Base-by-base conservation (phyloP, 169 alveolate species). In the Plasmodium inui region DNA sequence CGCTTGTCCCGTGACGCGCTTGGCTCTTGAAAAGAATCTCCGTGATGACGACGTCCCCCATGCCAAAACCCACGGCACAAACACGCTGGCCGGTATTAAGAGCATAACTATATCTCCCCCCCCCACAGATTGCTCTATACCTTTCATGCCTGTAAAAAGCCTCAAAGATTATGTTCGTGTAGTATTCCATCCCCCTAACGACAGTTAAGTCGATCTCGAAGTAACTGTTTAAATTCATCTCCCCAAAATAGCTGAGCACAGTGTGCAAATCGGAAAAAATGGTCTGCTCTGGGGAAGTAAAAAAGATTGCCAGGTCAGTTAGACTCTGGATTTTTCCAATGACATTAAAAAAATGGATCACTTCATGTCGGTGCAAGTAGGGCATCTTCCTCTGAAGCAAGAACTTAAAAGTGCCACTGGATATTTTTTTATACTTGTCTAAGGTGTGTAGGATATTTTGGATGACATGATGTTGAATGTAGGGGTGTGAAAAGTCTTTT, bases 1-100 rank as follows among this genome's bases (percentile, higher is more conserved):
- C 8, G 19, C 39, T 10, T 19, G 26, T 3, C 12, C 39, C 26
- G 5, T 9, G 6, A 2, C 41, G 53, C 26, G 19, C 79, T 14
- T 82, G 71, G 22, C 34, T 86, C 37, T 86, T 86, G 44, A 89
- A 89, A 1, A 89, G 61, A 37, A 89, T 61, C 30, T 89, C 94
- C 12, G 94, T 34, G 32, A 89, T 89, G 26, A 89, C 94, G n/a
- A 89, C 83, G 71, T 89, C 94, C 1, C 94, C 94, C 94, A 89
- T 89, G 2, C 88, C 94, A 61, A 79, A 89, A 0, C 94, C 94
- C 30, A 79, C 91, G 26, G 94, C 94, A 9, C 50, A 67, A 0
- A 89, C 82, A 30, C 34, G 61, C 26, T 19, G 76, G 6, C 19
- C 71, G 1, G 39, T n/a, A 14, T 89, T 79, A 14, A 89, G 50